Conservation (phyloP, 2,329 filamentous ascomycete species). For the Beauveria sp. region DNA sequence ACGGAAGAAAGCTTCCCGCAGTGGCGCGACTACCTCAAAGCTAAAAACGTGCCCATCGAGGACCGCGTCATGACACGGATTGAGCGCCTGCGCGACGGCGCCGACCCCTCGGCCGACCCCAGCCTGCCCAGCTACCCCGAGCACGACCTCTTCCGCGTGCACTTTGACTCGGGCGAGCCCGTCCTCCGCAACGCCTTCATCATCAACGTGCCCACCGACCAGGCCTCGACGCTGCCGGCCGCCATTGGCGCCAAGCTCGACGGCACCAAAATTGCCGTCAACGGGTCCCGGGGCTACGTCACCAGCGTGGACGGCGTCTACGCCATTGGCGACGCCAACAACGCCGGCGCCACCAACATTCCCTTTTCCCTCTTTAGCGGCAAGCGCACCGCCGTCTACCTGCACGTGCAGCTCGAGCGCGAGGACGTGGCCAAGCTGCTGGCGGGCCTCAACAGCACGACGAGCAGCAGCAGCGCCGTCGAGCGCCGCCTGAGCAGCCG, state of each 20-base stretch:
- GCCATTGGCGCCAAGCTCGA: conserved; percentile 39
- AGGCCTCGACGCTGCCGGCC: conserved; percentile 38
- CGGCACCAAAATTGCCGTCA: conserved; percentile 35
- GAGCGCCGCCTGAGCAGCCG: conserved; percentile 14
- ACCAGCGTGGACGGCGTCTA: conserved; percentile 49
- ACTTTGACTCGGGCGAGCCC: conserved; percentile 38
- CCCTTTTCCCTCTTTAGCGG: conserved; percentile 53
- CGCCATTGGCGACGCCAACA: conserved; percentile 53
- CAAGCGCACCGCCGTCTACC: conserved; percentile 48
- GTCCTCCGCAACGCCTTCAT: conserved; percentile 45
- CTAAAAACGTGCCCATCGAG: conserved; percentile 45
- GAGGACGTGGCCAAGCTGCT: conserved; percentile 30
- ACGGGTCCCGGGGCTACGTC: conserved; percentile 32
- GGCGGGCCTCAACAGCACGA: conserved; percentile 16
- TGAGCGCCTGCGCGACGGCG: conserved; percentile 35
- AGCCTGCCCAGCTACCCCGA: conserved; percentile 37
- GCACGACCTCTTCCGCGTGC: conserved; percentile 47
- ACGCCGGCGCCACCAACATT: conserved; percentile 52
- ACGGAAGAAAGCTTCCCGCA: conserved; percentile 33
- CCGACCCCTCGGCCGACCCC: conserved; percentile 28
- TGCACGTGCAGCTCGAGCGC: conserved; percentile 41
- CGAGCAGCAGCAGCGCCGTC: not conserved
- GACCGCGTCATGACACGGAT: conserved; percentile 46
- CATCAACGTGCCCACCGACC: conserved; percentile 38
- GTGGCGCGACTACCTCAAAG: conserved; percentile 41